Conservation (phyloP, 1,284 basidiomycete species). For the Bjerkandera adusta region DNA sequence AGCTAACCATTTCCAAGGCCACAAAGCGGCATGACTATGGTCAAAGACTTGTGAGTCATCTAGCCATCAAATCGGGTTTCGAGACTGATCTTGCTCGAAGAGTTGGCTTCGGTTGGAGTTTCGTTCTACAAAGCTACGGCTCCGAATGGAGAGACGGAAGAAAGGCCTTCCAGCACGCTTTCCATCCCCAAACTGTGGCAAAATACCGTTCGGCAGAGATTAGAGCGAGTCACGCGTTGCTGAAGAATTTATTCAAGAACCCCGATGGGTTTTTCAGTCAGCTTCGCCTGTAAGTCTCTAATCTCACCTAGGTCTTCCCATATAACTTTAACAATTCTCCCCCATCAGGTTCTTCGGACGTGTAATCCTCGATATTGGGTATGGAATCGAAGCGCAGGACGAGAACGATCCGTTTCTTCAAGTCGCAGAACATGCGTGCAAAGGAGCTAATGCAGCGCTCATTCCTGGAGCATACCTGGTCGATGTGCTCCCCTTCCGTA, state of each 20-base stretch:
- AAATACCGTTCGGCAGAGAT: conserved; percentile 13
- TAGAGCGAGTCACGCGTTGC: conserved; percentile 30
- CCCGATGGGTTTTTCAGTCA: conserved; percentile 23
- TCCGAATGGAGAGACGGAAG: conserved; percentile 39
- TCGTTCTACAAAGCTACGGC: conserved; percentile 35
- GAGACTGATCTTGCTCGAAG: conserved; percentile 23
- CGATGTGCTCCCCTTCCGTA: conserved; percentile 25
- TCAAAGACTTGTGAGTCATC: neutral
- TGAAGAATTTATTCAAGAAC: conserved; percentile 29
- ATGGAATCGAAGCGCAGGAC: conserved; percentile 24
- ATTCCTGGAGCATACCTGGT: conserved; percentile 21
- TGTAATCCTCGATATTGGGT: conserved; percentile 24
- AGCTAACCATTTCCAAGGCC: neutral
- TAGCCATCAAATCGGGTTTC: neutral
- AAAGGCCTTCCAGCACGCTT: conserved; percentile 33
- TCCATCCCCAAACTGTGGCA: conserved; percentile 15
- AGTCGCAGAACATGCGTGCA: conserved; percentile 20
- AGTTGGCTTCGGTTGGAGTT: conserved; percentile 37
- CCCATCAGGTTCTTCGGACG: conserved; percentile 18
- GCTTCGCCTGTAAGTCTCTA: conserved; percentile 20
- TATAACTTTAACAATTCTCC: neutral
- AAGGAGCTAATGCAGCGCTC: conserved; percentile 16
- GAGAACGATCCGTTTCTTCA: conserved; percentile 22
- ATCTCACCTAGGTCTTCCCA: neutral
- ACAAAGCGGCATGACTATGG: conserved; percentile 5